phyloP scores from a whole-genome alignment of 495 filamentous ascomycete species.

The Hyaloscypha bicolor region DNA sequence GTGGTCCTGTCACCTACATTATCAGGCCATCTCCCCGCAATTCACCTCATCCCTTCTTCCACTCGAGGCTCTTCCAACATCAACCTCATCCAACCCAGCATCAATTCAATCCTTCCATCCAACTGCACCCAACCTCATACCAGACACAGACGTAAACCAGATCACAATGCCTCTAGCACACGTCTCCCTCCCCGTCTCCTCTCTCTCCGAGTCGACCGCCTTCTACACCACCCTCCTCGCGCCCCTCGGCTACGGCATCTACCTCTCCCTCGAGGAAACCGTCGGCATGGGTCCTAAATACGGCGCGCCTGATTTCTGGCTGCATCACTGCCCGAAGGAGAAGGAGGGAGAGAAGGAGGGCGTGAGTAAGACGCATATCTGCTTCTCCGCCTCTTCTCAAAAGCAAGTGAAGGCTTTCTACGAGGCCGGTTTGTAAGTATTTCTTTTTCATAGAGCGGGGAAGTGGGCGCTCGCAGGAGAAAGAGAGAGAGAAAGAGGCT shows the following conservation, averaged over 20 bases:
- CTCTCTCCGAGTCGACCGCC: conserved; percentile 35
- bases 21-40: background rate
- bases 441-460: background rate
- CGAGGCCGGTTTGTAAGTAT: conserved; percentile 34
- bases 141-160: background rate
- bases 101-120: too few species aligned
- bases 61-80: too few species aligned
- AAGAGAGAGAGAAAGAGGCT: background rate
- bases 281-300: conserved; percentile 35
- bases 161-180: conserved; percentile 35
- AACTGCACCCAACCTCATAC: too few species aligned
- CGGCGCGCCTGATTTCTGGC: conserved; percentile 47
- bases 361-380: conserved; percentile 32
- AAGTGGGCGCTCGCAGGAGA: background rate
- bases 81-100: too few species aligned
- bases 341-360: conserved; percentile 18
- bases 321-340: conserved; percentile 30
- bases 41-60: too few species aligned
- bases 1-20: too few species aligned
- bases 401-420: conserved; percentile 36
- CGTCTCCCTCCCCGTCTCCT: conserved; percentile 35
- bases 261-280: conserved; percentile 35
- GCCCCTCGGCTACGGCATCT: conserved; percentile 41
- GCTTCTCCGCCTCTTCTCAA: conserved; percentile 30
- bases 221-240: conserved; percentile 44